Base-by-base conservation (phyloP, 805 yeast species). In the Hemisphaericaspora nanyangensis region DNA sequence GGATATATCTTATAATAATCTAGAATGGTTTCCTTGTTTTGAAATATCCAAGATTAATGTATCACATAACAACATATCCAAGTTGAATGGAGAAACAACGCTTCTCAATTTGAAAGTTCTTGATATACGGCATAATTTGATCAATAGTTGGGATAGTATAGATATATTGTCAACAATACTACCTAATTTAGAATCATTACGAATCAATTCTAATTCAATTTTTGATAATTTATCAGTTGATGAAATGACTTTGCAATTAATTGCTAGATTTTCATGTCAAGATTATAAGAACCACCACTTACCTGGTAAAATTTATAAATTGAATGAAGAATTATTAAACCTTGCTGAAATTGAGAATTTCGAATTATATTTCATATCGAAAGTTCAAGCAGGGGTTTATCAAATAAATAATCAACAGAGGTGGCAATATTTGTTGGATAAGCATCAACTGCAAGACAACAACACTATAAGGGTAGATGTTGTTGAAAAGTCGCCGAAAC, bases 281-380 rank as follows among this genome's bases (percentile, higher is more conserved):
- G 35, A 35, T n/a, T 29, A 25, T 6, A 22, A 27, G 5, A 7
- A 17, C n/a, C 22, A 8, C 1, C 16, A 28, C 34, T 10, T 18
- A 11, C 31, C 3, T 29, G 27, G 65, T 59, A 62, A 1, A 38
- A 44, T 0, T 31, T 82, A 2, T 29, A 60, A 57, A 17, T 58
- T 88, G 11, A 80, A 89, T 51, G 95, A 95, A 1, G 69, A 79
- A 0, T 36, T 27, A 0, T 60, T 86, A 7, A 52, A 63, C 3
- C 39, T 32, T 0, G 68, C 59, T 2, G 84, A 80, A 35, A 65
- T 88, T 13, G 47, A 42, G 5, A 84, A 81, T 46, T 82, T 85
- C 1, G 95, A 88, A 54, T 54, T 85, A 4, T 86, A 74, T 52
- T 79, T 84, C 43, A 62, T 84, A 20, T 68, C 79, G 5, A 69